phyloP scores from a whole-genome alignment of 352 stramenopile genomes.

The Phytophthora palmivora region DNA sequence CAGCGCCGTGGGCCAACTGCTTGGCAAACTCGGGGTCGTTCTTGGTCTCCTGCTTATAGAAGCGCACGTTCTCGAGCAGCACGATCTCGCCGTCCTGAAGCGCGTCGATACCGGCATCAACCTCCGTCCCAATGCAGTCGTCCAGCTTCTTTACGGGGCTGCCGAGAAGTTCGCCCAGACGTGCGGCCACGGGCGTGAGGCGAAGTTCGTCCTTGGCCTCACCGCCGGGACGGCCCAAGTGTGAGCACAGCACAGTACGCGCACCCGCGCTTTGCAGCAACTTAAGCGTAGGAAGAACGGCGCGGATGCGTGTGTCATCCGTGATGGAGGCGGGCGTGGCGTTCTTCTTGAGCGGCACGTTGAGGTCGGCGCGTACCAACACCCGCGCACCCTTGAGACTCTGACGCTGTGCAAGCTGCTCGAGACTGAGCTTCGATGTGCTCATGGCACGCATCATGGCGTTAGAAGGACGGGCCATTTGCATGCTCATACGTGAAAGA shows the following conservation, averaged over 20 bases:
- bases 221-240: conserved; percentile 97
- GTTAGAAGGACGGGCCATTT: conserved; percentile 13
- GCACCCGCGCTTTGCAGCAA: conserved; percentile 94
- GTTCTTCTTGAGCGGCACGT: conserved; percentile 97
- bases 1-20: conserved; percentile 93
- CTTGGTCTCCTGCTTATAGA: conserved; percentile 98
- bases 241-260: conserved; percentile 95
- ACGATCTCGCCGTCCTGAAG: conserved; percentile 94
- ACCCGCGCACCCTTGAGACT: conserved; percentile 96
- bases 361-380: conserved; percentile 98
- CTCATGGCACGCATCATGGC: conserved; percentile 43
- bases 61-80: conserved; percentile 95
- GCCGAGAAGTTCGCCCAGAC: conserved; percentile 94
- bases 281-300: conserved; percentile 93
- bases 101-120: conserved; percentile 78
- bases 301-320: conserved; percentile 96
- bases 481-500: conserved; percentile 28
- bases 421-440: conserved; percentile 73
- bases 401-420: conserved; percentile 65
- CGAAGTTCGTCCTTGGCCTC: conserved; percentile 77
- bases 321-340: conserved; percentile 94
- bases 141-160: conserved; percentile 92
- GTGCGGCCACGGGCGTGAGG: conserved; percentile 93
- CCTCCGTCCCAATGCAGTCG: conserved; percentile 96
- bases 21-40: conserved; percentile 96